phyloP scores from a whole-genome alignment of 805 yeast genomes.

The Candida hungchunana region DNA sequence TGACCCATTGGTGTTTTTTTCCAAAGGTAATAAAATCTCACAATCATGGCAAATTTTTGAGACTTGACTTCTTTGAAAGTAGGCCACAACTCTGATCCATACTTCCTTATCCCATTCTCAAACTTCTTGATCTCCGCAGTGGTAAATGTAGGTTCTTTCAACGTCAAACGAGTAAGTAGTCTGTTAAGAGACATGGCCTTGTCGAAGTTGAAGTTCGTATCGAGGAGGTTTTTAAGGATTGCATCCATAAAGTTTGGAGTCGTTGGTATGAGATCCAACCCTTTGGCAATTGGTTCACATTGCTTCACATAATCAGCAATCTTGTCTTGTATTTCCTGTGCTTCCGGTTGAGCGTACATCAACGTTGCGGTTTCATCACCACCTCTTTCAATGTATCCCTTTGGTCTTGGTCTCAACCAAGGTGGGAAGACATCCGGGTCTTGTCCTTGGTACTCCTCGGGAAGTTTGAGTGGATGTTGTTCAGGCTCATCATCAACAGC shows the following conservation, averaged over 20 bases:
- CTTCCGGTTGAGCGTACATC: conserved; percentile 56
- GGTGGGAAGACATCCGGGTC: conserved; percentile 51
- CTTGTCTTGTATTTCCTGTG: conserved; percentile 23
- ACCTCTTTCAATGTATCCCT: conserved; percentile 83
- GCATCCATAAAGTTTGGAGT: conserved; percentile 85
- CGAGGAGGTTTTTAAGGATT: conserved; percentile 51
- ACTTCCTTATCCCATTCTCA: conserved; percentile 66
- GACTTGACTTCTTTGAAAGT: conserved; percentile 68
- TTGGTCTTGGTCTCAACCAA: conserved; percentile 77
- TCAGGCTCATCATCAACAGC: conserved; percentile 22
- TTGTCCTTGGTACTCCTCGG: conserved; percentile 39
- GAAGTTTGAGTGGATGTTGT: conserved; percentile 35
- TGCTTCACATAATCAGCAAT: conserved; percentile 51
- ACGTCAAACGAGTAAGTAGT: conserved; percentile 47
- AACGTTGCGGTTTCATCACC: conserved; percentile 59
- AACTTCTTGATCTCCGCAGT: conserved; percentile 60
- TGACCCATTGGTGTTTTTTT: conserved; percentile 78
- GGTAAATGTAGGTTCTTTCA: conserved; percentile 76
- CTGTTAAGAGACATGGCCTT: conserved; percentile 44
- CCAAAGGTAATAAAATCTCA: conserved; percentile 87
- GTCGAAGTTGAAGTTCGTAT: conserved; percentile 44
- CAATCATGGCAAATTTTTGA: conserved; percentile 73
- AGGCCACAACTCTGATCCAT: conserved; percentile 77
- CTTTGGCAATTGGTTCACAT: conserved; percentile 54
- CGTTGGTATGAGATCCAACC: conserved; percentile 49